Conservation (phyloP, 179 eudicot genomes). For the Carnegiea gigantea region DNA sequence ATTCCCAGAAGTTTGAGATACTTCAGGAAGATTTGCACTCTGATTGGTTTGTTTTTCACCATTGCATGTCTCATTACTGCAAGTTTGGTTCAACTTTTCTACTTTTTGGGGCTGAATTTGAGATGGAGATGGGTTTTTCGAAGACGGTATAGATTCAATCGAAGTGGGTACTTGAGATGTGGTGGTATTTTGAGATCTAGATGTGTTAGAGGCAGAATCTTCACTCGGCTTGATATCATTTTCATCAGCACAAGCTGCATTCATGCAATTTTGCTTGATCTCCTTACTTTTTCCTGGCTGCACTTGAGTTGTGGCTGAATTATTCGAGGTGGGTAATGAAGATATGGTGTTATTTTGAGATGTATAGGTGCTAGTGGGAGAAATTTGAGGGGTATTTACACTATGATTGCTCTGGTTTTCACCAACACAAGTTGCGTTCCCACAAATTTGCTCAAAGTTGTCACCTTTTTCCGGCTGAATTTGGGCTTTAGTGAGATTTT, state of each 20-base stretch:
- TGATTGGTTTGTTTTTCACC: conserved; percentile 21
- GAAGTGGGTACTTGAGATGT: conserved; percentile 23
- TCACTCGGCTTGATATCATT: neutral
- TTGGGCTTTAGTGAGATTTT: conserved; percentile 11
- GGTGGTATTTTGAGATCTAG: conserved; percentile 17
- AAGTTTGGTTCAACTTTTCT: conserved; percentile 21
- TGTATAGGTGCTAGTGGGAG: conserved; percentile 1
- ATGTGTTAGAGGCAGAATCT: neutral
- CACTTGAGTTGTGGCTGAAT: conserved; percentile 18
- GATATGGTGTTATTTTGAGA: conserved; percentile 14
- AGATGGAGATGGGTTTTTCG: conserved; percentile 22
- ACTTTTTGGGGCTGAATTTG: conserved; percentile 21
- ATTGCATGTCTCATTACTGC: neutral
- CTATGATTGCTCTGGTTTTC: conserved; percentile 14
- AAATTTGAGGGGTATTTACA: conserved; percentile 1
- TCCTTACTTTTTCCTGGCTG: neutral
- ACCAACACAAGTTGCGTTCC: neutral
- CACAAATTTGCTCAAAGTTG: neutral
- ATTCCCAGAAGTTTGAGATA: conserved; percentile 1
- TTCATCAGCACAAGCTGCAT: no score
- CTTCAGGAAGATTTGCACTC: conserved; percentile 21
- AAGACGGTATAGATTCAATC: conserved; percentile 5
- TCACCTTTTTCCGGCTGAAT: neutral
- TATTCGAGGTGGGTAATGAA: conserved; percentile 16
- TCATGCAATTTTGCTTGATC: no score